Conservation (phyloP, 306 rosid genomes). For the Malus sylvestris region DNA sequence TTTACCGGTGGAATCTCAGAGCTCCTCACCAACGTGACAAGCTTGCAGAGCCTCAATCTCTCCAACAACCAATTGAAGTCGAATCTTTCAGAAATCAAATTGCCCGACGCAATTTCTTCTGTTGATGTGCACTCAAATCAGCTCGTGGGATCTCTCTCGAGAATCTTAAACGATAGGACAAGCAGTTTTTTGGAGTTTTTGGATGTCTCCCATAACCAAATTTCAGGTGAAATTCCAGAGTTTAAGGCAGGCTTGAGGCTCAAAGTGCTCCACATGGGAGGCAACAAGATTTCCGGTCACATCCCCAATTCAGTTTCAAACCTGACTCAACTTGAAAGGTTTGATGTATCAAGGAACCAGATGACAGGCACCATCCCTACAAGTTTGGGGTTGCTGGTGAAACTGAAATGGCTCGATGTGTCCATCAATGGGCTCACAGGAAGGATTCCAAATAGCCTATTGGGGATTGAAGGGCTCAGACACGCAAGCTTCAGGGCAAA, state of each 20-base stretch:
- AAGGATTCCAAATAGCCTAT: conserved; percentile 59
- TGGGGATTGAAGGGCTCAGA: conserved; percentile 50
- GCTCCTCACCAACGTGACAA: conserved; percentile 63
- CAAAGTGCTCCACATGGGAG: conserved; percentile 54
- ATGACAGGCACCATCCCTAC: conserved; percentile 65
- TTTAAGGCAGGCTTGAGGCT: conserved; percentile 48
- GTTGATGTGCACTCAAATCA: conserved; percentile 67
- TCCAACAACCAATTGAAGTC: conserved; percentile 71
- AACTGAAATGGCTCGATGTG: conserved; percentile 82
- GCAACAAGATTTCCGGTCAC: conserved; percentile 65
- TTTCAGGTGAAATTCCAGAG: conserved; percentile 67
- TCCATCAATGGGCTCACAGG: conserved; percentile 78
- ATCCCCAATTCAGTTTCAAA: conserved; percentile 70
- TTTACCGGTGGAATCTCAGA: conserved; percentile 46
- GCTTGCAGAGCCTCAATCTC: conserved; percentile 65
- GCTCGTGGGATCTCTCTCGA: conserved; percentile 58
- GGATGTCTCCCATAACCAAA: conserved; percentile 68
- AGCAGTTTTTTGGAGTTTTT: conserved; percentile 65
- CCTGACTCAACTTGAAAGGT: conserved; percentile 47
- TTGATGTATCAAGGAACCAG: conserved; percentile 82
- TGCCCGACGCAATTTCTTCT: conserved; percentile 46
- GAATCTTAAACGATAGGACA: conserved; percentile 42
- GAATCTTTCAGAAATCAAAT: conserved; percentile 50
- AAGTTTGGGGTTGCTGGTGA: conserved; percentile 45
- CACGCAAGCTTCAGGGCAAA: conserved; percentile 89